Conservation (phyloP, 177 flowering plant species). For the Vitis hybrid region DNA sequence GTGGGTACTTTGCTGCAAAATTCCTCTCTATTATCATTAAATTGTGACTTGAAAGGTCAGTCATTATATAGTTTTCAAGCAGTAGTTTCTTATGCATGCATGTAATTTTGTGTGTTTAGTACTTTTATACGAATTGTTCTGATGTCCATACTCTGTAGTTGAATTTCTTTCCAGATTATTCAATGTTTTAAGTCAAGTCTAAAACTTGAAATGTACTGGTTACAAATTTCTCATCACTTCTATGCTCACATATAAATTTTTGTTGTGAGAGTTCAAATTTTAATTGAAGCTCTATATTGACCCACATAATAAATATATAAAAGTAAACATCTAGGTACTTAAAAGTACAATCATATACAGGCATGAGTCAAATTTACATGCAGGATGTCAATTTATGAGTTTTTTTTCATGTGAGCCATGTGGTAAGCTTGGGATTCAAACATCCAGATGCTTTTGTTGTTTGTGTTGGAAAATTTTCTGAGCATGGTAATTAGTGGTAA, state of each 20-base stretch:
- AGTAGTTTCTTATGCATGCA: not conserved
- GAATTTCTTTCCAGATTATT: not conserved
- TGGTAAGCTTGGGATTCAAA: too few relatives aligned
- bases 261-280: not conserved
- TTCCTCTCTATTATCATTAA: not conserved
- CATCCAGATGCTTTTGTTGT: too few relatives aligned
- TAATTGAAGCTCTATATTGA: not conserved
- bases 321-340: too few relatives aligned
- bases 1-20: constrained; percentile 31
- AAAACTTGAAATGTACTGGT: not conserved
- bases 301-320: too few relatives aligned
- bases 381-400: too few relatives aligned
- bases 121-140: not conserved
- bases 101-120: not conserved
- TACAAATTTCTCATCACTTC: not conserved
- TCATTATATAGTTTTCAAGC: not conserved
- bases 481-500: too few relatives aligned
- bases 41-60: not conserved
- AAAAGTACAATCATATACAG: too few relatives aligned
- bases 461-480: too few relatives aligned
- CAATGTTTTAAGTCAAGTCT: not conserved
- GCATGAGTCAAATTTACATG: too few relatives aligned
- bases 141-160: not conserved
- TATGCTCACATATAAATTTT: not conserved
- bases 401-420: too few relatives aligned